Conservation (phyloP, 768 basidiomycete species). For the Lentinula boryana region DNA sequence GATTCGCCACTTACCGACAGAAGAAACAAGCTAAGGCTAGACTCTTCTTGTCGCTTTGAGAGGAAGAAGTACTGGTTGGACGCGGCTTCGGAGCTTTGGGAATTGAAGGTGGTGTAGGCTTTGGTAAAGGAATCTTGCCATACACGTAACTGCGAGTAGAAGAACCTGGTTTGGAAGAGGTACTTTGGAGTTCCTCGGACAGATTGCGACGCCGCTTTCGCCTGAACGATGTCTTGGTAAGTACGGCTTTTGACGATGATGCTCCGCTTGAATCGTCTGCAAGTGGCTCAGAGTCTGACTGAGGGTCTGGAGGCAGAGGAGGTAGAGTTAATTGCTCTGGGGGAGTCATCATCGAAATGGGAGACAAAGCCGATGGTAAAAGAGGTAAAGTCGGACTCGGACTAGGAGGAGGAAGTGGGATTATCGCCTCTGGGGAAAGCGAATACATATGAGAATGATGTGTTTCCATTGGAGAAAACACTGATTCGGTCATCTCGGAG, state of each 20-base stretch:
- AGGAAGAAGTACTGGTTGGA: background rate
- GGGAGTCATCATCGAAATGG: background rate
- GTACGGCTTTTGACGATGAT: background rate
- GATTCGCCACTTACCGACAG: conserved; percentile 22
- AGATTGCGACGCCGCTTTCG: conserved; percentile 3
- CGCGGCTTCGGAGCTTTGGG: conserved; percentile 4
- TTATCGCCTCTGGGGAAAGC: conserved; percentile 1
- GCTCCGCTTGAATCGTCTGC: background rate
- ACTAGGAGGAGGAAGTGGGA: background rate
- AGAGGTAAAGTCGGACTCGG: background rate
- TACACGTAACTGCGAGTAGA: conserved; percentile 6
- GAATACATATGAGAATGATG: conserved; percentile 3
- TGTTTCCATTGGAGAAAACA: background rate
- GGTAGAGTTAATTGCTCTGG: conserved; percentile 1
- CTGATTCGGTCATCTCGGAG: background rate
- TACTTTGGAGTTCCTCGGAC: background rate
- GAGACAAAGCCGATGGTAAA: background rate
- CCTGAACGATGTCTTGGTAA: background rate
- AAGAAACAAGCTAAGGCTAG: conserved; percentile 34
- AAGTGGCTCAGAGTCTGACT: conserved; percentile 3
- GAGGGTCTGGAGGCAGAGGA: background rate
- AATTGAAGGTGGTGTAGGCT: background rate
- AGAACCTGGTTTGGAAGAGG: background rate
- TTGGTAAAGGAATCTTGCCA: conserved; percentile 5
- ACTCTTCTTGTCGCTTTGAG: conserved; percentile 23